These are phyloP conservation scores for Kitagawia praeruptora DNA, from an alignment of 129 eudicot species.

Conservation along the genomic window DNA sequence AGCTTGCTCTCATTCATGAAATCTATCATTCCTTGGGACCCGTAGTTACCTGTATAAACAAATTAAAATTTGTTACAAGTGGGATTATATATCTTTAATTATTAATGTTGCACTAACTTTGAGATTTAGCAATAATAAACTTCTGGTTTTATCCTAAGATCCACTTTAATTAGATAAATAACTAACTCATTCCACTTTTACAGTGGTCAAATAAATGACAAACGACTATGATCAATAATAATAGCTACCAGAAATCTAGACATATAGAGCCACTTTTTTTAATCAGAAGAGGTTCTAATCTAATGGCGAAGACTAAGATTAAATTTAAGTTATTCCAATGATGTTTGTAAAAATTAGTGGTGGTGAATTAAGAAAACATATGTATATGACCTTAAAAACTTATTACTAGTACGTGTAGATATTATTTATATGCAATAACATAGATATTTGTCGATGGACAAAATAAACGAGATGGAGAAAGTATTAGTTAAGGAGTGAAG, in stretches of 20 bases:
- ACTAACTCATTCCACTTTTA: neutral
- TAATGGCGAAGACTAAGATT: too few species aligned
- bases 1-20: conserved; percentile 88
- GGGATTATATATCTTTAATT: neutral
- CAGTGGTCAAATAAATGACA: neutral
- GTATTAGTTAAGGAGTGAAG: neutral
- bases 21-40: conserved; percentile 88
- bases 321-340: too few species aligned
- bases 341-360: too few species aligned
- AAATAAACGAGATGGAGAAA: too few species aligned
- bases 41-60: conserved; percentile 40
- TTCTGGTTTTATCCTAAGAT: conserved; percentile 11
- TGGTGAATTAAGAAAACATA: too few species aligned
- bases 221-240: too few species aligned
- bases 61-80: neutral
- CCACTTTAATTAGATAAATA: conserved; percentile 10
- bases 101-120: conserved; percentile 11
- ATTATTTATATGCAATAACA: too few species aligned
- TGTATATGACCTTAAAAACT: too few species aligned
- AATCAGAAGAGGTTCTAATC: too few species aligned
- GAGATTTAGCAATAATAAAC: neutral
- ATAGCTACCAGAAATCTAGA: neutral
- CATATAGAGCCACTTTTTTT: neutral
- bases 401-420: too few species aligned
- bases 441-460: too few species aligned